These are phyloP conservation scores for Elsinoe perseae DNA, from an alignment of 2,329 filamentous ascomycete species.

Conservation along the genomic window DNA sequence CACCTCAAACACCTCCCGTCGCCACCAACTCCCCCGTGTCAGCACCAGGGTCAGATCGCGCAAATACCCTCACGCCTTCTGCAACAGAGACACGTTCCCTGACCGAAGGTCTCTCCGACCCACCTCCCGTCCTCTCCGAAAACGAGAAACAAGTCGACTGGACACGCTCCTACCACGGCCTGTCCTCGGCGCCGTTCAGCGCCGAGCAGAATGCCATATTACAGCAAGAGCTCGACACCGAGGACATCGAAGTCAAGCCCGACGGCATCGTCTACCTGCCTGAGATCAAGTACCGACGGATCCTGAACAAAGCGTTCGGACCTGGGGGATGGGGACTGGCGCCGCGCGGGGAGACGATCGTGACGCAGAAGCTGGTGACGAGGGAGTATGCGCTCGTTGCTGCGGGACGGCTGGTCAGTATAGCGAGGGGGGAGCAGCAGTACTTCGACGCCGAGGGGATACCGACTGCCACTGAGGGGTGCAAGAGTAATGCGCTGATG, in stretches of 20 bases:
- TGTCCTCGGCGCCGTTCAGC: constrained; percentile 63
- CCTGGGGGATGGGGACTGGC: constrained; percentile 94
- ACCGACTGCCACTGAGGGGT: constrained; percentile 89
- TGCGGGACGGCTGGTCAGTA: constrained; percentile 77
- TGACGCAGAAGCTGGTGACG: constrained; percentile 73
- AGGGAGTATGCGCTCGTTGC: constrained; percentile 89
- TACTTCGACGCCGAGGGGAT: constrained; percentile 88
- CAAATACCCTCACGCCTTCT: constrained; percentile 22
- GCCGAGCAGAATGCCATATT: constrained; percentile 62
- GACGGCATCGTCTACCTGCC: constrained; percentile 94
- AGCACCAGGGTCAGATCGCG: constrained; percentile 16
- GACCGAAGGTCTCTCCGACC: constrained; percentile 45
- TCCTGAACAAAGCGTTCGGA: constrained; percentile 84
- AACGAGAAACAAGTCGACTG: constrained; percentile 60
- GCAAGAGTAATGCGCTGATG: constrained; percentile 96
- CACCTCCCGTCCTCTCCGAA: constrained; percentile 42
- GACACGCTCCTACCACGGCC: constrained; percentile 74
- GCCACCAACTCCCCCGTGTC: constrained; percentile 13
- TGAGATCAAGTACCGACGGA: constrained; percentile 94
- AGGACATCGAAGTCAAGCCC: constrained; percentile 93
- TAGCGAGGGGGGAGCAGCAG: constrained; percentile 87
- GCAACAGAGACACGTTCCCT: constrained; percentile 33
- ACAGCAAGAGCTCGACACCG: constrained; percentile 55
- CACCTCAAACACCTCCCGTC: background rate
- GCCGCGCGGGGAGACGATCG: constrained; percentile 74